Base-by-base conservation (phyloP, 1,284 basidiomycete species). In the Kwoniella shivajii region DNA sequence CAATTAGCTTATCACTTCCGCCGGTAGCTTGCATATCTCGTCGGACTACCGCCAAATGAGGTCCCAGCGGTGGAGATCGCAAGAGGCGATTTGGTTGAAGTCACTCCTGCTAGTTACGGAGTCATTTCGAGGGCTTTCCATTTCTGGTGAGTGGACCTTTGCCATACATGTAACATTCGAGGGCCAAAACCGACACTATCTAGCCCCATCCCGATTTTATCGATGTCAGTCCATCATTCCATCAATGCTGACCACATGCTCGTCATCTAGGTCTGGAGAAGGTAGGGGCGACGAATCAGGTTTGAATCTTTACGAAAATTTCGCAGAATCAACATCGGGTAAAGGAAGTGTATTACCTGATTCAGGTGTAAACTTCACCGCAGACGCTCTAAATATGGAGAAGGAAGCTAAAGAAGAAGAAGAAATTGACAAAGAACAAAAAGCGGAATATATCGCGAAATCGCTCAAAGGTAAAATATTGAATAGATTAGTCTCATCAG, bases 11-110 rank as follows among this genome's bases (percentile, higher is more conserved):
- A 33, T 11, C 20, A 0, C 7, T n/a, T 22, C 37, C 24, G 24
- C 9, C 16, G 41, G 1, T 55, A 73, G 65, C 82, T 93, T 29
- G 86, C 90, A 0, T 93, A 92, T 75, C 85, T 93, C 60, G 92
- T 96, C 65, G 95, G 96, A 3, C 82, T 97, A 3, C 92, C 92
- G n/a, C 92, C 95, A 0, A 88, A 88, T 33, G 94, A 99, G 75
- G 96, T 99, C 38, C 96, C 95, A 0, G 91, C 90, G 1, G 94
- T 99, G 55, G 93, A 97, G 75, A 88, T 99, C 63, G 91, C 91
- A 20, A 84, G 91, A 18, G 92, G 92, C 0, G 92, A 95, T 72
- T 79, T 95, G 11, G 82, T 93, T 38, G 91, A 95, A 75, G 90
- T 95, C 47, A 87, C 90, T 0, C 92, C 92, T 0, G 89, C 91